Conservation (phyloP, 306 rosid genomes). For the Rosa rugosa region DNA sequence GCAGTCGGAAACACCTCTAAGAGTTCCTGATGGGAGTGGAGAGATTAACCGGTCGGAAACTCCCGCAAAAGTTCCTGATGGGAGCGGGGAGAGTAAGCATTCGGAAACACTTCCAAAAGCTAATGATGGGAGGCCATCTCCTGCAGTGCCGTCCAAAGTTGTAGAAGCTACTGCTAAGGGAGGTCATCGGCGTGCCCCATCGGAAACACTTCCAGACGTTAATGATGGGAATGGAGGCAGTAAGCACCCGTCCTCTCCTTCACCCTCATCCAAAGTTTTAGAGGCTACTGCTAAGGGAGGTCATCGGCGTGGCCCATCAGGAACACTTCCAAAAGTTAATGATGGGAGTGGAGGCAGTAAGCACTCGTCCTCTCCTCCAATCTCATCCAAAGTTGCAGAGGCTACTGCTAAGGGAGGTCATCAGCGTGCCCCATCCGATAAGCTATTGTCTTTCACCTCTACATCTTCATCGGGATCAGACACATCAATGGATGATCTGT, state of each 20-base stretch:
- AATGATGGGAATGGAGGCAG: conserved; percentile 6
- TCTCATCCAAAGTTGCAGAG: conserved; percentile 3
- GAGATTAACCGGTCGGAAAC: conserved; percentile 14
- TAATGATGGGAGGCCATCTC: conserved; percentile 12
- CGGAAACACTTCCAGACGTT: conserved; percentile 9
- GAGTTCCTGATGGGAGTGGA: background rate
- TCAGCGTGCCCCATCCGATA: conserved; percentile 17
- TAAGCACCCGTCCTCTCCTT: background rate
- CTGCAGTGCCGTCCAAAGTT: background rate
- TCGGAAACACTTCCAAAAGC: conserved; percentile 14
- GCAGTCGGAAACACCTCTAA: too few relatives aligned
- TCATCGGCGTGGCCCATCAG: background rate
- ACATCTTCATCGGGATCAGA: conserved; percentile 38
- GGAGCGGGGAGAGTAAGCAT: conserved; percentile 1
- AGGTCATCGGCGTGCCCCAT: background rate
- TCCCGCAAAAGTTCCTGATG: conserved; percentile 21
- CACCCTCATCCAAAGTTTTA: background rate
- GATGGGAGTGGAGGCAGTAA: conserved; percentile 4
- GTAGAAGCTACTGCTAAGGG: conserved; percentile 23
- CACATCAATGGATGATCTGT: conserved; percentile 27
- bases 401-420: conserved; percentile 21
- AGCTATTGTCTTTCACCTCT: conserved; percentile 22
- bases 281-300: conserved; percentile 26
- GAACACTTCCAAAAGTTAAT: conserved; percentile 14
- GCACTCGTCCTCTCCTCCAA: background rate